phyloP scores from a whole-genome alignment of 768 basidiomycete genomes.

The Pleurotus platypus region DNA sequence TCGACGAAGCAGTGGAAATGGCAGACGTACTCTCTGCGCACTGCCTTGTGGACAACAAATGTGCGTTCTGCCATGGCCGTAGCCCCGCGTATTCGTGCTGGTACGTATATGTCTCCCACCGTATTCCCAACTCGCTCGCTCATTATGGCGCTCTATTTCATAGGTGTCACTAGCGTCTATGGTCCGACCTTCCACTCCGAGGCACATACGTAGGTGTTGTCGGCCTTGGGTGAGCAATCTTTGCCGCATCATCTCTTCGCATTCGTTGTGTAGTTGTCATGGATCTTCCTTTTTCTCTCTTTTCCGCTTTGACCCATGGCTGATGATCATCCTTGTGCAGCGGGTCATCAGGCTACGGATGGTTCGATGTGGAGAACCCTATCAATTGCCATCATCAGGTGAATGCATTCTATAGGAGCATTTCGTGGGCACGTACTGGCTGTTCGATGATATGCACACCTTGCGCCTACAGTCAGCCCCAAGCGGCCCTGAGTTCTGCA shows the following conservation, averaged over 20 bases:
- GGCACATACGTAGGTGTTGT: constrained; percentile 25
- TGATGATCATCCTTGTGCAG: constrained; percentile 17
- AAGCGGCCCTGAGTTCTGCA: too few relatives aligned
- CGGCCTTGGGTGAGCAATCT: constrained; percentile 41
- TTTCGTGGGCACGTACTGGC: too few relatives aligned
- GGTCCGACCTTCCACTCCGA: constrained; percentile 49
- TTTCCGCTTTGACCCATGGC: background rate
- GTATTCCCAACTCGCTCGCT: background rate
- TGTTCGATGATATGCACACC: too few relatives aligned
- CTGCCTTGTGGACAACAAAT: constrained; percentile 52
- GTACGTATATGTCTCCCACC: constrained; percentile 19
- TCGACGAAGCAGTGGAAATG: constrained; percentile 52
- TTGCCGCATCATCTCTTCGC: too few relatives aligned
- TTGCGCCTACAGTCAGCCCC: too few relatives aligned
- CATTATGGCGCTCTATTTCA: too few relatives aligned
- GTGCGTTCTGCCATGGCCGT: constrained; percentile 39
- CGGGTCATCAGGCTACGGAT: constrained; percentile 47
- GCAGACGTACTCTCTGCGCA: constrained; percentile 55
- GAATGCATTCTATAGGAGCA: too few relatives aligned
- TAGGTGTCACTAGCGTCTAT: constrained; percentile 55
- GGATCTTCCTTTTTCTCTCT: background rate
- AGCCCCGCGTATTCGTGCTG: constrained; percentile 44
- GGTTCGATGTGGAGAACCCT: constrained; percentile 39
- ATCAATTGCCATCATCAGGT: too few relatives aligned
- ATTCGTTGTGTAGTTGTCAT: background rate